A percentile compares a stretch with the other conserved stretches of the same genome.
phyloP scores from a whole-genome alignment of 2,329 filamentous ascomycete genomes.

The Colletotrichum endophyticum region DNA sequence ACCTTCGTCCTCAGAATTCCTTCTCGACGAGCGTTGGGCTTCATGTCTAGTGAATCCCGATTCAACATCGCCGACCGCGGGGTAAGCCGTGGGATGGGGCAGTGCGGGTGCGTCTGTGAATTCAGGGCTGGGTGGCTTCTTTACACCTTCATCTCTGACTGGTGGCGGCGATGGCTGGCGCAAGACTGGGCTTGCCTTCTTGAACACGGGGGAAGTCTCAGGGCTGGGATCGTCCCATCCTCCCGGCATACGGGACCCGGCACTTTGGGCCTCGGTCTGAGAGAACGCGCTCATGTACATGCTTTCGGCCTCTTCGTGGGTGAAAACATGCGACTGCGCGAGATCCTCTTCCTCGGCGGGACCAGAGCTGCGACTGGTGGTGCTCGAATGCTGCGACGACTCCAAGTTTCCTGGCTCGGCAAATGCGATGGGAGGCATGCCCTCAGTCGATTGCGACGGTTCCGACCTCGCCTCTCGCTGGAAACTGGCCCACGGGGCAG shows the following conservation, averaged over 20 bases:
- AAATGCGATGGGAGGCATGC: neutral
- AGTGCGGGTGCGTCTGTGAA: neutral
- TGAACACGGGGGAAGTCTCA: neutral
- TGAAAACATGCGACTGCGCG: conserved; percentile 72
- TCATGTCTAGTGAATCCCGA: neutral
- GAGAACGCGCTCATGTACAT: conserved; percentile 84
- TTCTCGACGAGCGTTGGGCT: neutral
- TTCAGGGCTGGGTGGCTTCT: neutral
- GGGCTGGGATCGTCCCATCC: conserved; percentile 48
- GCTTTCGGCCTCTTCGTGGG: conserved; percentile 81
- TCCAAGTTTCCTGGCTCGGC: neutral
- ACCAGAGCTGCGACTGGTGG: conserved; percentile 29
- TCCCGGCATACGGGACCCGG: conserved; percentile 51
- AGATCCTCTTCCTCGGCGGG: conserved; percentile 52
- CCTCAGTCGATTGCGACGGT: conserved; percentile 30
- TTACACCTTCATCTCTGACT: neutral
- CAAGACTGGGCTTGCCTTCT: neutral
- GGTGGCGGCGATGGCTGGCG: neutral
- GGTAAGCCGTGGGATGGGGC: neutral
- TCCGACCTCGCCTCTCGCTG: conserved; percentile 40
- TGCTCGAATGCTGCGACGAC: conserved; percentile 26
- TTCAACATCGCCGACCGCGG: conserved; percentile 19
- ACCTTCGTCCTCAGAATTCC: neutral
- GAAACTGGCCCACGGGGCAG: conserved; percentile 34
- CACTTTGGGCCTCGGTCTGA: conserved; percentile 38